Base-by-base conservation (phyloP, 176 grass and related monocot genomes). In the Sorghum bicolor region DNA sequence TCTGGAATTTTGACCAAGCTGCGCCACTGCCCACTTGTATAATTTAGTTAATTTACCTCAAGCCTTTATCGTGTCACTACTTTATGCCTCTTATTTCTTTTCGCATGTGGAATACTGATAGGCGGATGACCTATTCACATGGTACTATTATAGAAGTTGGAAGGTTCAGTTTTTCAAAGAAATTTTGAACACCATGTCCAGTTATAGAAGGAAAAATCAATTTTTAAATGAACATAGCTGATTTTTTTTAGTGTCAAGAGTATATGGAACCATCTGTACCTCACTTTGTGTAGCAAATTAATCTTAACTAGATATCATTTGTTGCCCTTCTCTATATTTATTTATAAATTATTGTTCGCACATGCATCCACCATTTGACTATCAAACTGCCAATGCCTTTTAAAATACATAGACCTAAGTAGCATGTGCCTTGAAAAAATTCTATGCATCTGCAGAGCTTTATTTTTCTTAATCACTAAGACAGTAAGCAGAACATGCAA, bases 11-110 rank as follows among this genome's bases (percentile, higher is more conserved):
- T n/a, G n/a, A n/a, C n/a, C n/a, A n/a, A n/a, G n/a, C n/a, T n/a
- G n/a, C n/a, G n/a, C n/a, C n/a, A n/a, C n/a, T n/a, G n/a, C 68
- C 25, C 24, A 73, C 53, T 72, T 79, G 32, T 41, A 60, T 58
- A 30, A 64, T 64, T 43, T 78, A 6, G 8, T 64, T 41, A 70
- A 41, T 77, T 79, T 77, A 76, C 52, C 63, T 76, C 73, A 82
- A 30, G 32, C 37, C 22, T 71, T 40, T 82, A 36, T 44, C 3
- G 13, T 4, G 29, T 66, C 67, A 28, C 67, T 82, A 55, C 22
- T 1, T 70, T 63, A 81, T 33, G 10, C 30, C 5, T 43, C 14
- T 34, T 2, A 4, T 77, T 88, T 89, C 61, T 48, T 64, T 63
- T 76, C 25, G 4, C 60, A 2, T 70, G 13, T 64, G 19, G 73